Evolutionary conservation across 2,329 filamentous ascomycete species (phyloP), one percentile per base, ranked within the genome.

Genomic region (Trichoderma semiorbis): DNA sequence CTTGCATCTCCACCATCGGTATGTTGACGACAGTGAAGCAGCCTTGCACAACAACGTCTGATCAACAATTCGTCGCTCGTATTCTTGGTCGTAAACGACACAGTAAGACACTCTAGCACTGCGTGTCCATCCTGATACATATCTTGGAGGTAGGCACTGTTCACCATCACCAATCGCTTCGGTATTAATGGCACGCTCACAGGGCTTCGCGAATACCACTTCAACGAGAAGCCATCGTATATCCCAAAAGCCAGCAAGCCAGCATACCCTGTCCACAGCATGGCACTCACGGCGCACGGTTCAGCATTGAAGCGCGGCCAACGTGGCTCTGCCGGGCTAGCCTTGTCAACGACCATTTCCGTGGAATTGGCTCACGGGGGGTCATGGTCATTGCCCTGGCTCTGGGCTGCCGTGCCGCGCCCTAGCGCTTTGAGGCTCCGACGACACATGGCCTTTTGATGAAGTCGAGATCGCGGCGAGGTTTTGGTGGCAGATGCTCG

Each of bases 341-440:
- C 66, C 66, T 62, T 69, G 66, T 43, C 66, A 62, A 32, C 36
- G 39, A 61, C 66, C 66, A 69, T 62, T 69, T 69, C 66, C 57
- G 39, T 50, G 66, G 66, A 62, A 69, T 69, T 69, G 66, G 66
- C 66, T 61, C 55, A 61, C 66, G 66, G 66, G 65, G 55, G 53
- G 28, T 12, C 30, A 57, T 39, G 53, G 28, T 12, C 30, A 39
- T 39, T 36, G 66, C 66, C 66, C 66, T 69, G 66, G 57, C 57
- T 69, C 66, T 69, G 66, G 65, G 66, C 39, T 69, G 57, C 66
- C 66, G 57, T 28, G 66, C 66, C 66, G 66, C 53, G 21, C 57
- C 61, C 66, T 69, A 69, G 57, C 57, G 57, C 24, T 36, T 21
- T 32, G 60, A 62, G 66, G 66, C 57, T 62, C 57, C 57, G 57